A percentile compares a stretch with the other conserved stretches of the same genome.
Evolutionary conservation across 1,284 basidiomycete species (phyloP).

Genomic region (Melampsora larici-populina): DNA sequence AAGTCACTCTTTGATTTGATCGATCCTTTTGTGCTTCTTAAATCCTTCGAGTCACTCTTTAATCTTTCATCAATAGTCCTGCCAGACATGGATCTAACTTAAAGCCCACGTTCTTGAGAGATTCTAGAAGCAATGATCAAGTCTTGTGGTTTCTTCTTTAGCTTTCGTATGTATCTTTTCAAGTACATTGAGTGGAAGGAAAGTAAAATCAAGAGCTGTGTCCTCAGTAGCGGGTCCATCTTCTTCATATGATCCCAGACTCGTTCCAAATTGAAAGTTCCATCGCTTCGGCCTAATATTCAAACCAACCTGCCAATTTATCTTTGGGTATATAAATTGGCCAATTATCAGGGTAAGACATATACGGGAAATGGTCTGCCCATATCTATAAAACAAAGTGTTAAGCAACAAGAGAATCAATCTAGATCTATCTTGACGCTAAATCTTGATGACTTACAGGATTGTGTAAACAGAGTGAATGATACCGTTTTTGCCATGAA

Average conservation of each 20-base stretch:
- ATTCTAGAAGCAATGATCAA: conserved; percentile 60
- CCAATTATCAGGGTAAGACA: conserved; percentile 45
- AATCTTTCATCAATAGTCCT: conserved; percentile 58
- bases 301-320: conserved; percentile 68
- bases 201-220: conserved; percentile 60
- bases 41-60: too few species aligned
- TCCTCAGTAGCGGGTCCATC: conserved; percentile 59
- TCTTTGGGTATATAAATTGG: conserved; percentile 51
- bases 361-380: conserved; percentile 36
- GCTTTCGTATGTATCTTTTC: conserved; percentile 45
- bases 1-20: too few species aligned
- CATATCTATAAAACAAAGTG: not conserved
- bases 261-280: conserved; percentile 68
- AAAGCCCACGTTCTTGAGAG: conserved; percentile 64
- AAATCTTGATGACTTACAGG: conserved; percentile 44
- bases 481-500: conserved; percentile 52
- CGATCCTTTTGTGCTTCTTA: too few species aligned
- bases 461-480: conserved; percentile 50
- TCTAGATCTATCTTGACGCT: too few species aligned
- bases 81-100: conserved; percentile 61
- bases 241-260: conserved; percentile 61
- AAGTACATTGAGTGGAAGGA: conserved; percentile 55
- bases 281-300: conserved; percentile 64
- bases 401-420: not conserved
- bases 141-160: conserved; percentile 19